Percentiles rank a stretch among this genome's conserved stretches.
Evolutionary conservation across 352 stramenopile genomes (phyloP).

Genomic region (Halophytophthora batemanensis): DNA sequence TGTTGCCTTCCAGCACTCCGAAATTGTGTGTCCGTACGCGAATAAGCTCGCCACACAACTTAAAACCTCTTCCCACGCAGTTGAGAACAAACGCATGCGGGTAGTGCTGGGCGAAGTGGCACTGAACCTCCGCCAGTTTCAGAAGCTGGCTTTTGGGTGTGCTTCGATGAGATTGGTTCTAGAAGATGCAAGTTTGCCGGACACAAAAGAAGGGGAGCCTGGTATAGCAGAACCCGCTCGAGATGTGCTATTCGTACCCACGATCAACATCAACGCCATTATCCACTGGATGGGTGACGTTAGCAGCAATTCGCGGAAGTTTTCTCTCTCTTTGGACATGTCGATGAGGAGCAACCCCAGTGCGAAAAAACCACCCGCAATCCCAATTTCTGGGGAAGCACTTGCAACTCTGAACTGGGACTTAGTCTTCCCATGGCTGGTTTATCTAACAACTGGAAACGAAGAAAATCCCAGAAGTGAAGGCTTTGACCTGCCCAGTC

Average conservation of each 20-base stretch:
- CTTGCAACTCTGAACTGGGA: constrained; percentile 69
- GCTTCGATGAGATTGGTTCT: constrained; percentile 22
- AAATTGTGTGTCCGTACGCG: constrained; percentile 35
- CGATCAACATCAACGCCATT: constrained; percentile 18
- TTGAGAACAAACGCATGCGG: constrained; percentile 27
- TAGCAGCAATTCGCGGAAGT: constrained; percentile 20
- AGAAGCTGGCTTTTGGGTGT: constrained; percentile 39
- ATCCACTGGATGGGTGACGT: constrained; percentile 27
- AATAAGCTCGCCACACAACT: constrained; percentile 8
- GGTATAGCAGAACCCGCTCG: constrained; percentile 11
- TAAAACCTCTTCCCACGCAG: constrained; percentile 8
- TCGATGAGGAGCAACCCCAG: constrained; percentile 26
- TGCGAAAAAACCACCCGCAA: constrained; percentile 15
- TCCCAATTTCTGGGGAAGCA: constrained; percentile 42
- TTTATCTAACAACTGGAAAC: constrained; percentile 46
- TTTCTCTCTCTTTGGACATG: constrained; percentile 54
- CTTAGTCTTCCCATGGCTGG: constrained; percentile 59
- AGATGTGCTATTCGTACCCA: constrained; percentile 27
- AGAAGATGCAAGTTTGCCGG: constrained; percentile 13
- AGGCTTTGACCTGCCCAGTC: not conserved
- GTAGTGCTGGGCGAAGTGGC: constrained; percentile 35
- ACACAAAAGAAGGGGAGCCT: not conserved
- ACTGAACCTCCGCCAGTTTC: constrained; percentile 52
- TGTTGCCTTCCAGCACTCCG: constrained; percentile 33
- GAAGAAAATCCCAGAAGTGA: constrained; percentile 8